Base-by-base conservation (phyloP, 441 rosid species). In the Eutrema salsugineum region DNA sequence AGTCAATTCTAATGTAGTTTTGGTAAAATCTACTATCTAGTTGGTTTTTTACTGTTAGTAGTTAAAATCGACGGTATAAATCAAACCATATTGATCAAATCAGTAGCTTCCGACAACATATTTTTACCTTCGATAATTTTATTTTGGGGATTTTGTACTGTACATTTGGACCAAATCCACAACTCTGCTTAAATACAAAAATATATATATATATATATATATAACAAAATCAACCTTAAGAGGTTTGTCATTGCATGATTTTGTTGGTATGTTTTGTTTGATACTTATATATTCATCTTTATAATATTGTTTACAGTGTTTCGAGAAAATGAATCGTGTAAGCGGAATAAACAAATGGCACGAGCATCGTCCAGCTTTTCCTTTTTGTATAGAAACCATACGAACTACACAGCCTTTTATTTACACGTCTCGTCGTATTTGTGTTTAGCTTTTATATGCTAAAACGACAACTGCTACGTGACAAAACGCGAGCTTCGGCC, bases 401-500 rank as follows among this genome's bases (percentile, higher is more conserved):
- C 51, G 61, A 54, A 69, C 63, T 28, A 59, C 60, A 68, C 79
- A 76, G 79, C 79, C 71, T 76, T 70, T 46, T 39, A 62, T 15
- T 50, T 16, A 32, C 79, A 76, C 76, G 79, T 76, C 79, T 70
- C 79, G 79, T 76, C 79, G 79, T 76, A 70, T 76, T 15, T 63
- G 76, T 14, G 33, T 57, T 63, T 62, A 19, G 48, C 66, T 56
- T 75, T 76, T 36, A n/a, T 55, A 39, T 64, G 54, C 76, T 57
- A 56, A 76, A 70, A 76, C 79, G 79, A 70, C 76, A 76, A 64
- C n/a, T 30, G 43, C 76, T 76, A 76, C 71, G 20, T 76, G 79
- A 70, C 79, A 76, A 76, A 64, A 70, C 79, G 79, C 76, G 67
- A 76, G 76, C 79, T 70, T 64, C 76, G 76, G 79, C 75, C 79